A percentile compares a stretch with the other conserved stretches of the same genome.
These are phyloP conservation scores for Mycena leptocephala DNA, from an alignment of 768 basidiomycete species.

Conservation along the genomic window DNA sequence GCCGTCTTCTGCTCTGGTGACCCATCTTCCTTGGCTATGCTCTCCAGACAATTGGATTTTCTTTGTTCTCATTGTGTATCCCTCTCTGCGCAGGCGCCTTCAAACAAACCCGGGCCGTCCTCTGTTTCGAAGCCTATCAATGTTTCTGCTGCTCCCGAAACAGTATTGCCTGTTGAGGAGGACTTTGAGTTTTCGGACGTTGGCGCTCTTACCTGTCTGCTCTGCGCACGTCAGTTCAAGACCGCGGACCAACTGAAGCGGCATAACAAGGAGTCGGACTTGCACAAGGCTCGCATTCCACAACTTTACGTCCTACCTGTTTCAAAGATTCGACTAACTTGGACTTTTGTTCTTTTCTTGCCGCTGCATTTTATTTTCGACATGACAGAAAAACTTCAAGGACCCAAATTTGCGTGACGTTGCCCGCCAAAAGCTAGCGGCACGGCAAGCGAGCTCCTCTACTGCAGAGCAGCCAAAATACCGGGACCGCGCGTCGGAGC, in stretches of 20 bases:
- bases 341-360: slow-evolving; percentile 40
- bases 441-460: slow-evolving; percentile 52
- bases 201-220: slow-evolving; percentile 82
- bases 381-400: slow-evolving; percentile 86
- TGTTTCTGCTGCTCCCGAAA: slow-evolving; percentile 42
- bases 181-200: slow-evolving; percentile 92
- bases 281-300: slow-evolving; percentile 89
- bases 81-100: slow-evolving; percentile 47
- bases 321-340: slow-evolving; percentile 32
- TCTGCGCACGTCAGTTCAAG: slow-evolving; percentile 97
- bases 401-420: slow-evolving; percentile 81
- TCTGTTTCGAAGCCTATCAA: slow-evolving; percentile 34
- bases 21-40: slow-evolving; percentile 46
- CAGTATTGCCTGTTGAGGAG: slow-evolving; percentile 59
- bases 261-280: slow-evolving; percentile 93
- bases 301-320: slow-evolving; percentile 51
- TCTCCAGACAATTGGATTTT: slow-evolving; percentile 38
- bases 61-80: slow-evolving; percentile 45
- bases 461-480: slow-evolving; percentile 82
- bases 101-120: slow-evolving; percentile 37
- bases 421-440: slow-evolving; percentile 78
- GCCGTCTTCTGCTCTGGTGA: slow-evolving; percentile 52
- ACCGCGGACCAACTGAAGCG: slow-evolving; percentile 86
- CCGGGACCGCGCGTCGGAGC: slow-evolving; percentile 94
- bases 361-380: slow-evolving; percentile 21